Base-by-base conservation (phyloP, 345 rosid species). In the Fremontodendron californicum region DNA sequence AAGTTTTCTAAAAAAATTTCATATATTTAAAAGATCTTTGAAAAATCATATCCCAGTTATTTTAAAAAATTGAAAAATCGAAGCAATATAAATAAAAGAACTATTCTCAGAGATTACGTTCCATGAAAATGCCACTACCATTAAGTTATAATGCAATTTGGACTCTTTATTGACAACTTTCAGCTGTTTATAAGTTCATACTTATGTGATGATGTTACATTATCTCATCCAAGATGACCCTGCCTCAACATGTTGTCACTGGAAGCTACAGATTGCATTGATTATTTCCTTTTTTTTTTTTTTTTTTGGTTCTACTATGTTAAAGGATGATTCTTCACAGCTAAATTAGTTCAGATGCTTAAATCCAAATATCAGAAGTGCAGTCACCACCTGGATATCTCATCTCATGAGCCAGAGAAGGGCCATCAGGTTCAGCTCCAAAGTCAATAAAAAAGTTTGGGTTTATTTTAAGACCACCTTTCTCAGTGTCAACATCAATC, bases 311-410 rank as follows among this genome's bases (percentile, higher is more conserved):
- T 9, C 39, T 12, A 5, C 19, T 12, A 12, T 19, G 2, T 12
- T 9, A 4, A 60, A 13, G 37, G 4, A n/a, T n/a, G n/a, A n/a
- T 58, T 27, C 37, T 25, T 25, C 33, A 27, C 11, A 58, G 63
- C 63, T 29, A 58, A 27, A 58, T 6, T 27, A 7, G 37, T 58
- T 58, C 2, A 25, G 7, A 27, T 58, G 63, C 18, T 58, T 76
- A 89, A 71, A 90, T 81, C 98, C 98, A 94, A 33, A 94, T 94
- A 78, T 95, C 98, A 0, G 98, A 93, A 12, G 98, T 95, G 90
- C 97, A 95, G 81, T 93, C 98, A 43, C 98, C 98, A 7, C 98
- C 98, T 0, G 97, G 98, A 74, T 93, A 95, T 82, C 99, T 90
- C 98, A 93, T 92, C 85, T 95, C 98, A 43, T 95, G 99, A 3